Evolutionary conservation across 441 rosid genomes (phyloP), one percentile per base, ranked within the genome.

Genomic region (Gossypium armourianum): DNA sequence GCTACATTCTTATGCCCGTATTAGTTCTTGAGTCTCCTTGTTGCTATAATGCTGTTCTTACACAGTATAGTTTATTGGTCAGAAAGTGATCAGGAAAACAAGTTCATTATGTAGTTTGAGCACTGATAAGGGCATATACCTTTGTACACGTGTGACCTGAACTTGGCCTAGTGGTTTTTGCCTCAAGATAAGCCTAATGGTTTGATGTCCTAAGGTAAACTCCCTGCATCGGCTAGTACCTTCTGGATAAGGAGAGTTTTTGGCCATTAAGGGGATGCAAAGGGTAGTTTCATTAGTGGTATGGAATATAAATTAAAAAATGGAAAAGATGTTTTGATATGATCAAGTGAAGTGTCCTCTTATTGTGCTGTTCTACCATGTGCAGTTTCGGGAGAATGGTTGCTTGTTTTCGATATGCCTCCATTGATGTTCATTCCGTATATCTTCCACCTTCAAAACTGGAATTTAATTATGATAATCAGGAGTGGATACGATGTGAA

Each of bases 401-500:
- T 23, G 94, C 94, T 71, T 89, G 94, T 83, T 89, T 89, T 75
- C 87, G 88, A 43, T 89, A 89, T 80, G 94, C 91, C 69, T 77
- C 94, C 60, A 89, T 89, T 68, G 83, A 85, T 61, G 86, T 87
- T 61, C 79, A 79, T 79, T 84, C 89, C 40, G 94, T 89, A 68
- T 83, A 73, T 68, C 84, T 89, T 69, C 91, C 90, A 50, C 94
- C 90, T 21, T 45, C 82, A 45, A 84, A 82, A 81, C 80, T 88
- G 82, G 90, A 86, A 70, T 86, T 87, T 65, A 81, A 74, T 80
- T 65, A 71, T 76, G 82, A 84, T 36, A 79, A 77, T 75, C 88
- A 81, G 82, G 88, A 83, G 52, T 87, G 91, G 88, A 73, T 85
- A 55, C 76, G 74, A 72, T 75, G 70, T 24, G 88, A 83, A 79